phyloP scores from a whole-genome alignment of 78 protist species.

The Dictyostelium purpureum region DNA sequence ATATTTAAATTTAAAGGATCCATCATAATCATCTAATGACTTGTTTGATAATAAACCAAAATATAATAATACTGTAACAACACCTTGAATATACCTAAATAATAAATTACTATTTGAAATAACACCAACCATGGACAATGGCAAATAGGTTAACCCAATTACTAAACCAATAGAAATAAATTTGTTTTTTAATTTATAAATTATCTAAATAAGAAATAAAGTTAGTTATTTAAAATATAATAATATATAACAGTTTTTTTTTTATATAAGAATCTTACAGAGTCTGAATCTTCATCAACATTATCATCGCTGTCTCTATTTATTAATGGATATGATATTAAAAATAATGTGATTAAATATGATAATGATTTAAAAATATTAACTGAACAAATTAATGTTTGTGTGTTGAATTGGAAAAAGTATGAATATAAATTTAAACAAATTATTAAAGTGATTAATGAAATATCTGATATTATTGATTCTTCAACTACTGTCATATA shows the following conservation, averaged over 20 bases:
- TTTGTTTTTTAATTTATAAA: background rate
- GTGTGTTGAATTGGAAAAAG: background rate
- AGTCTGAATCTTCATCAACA: background rate
- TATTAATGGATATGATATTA: background rate
- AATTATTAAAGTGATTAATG: background rate
- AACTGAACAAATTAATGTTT: background rate
- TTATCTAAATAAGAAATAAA: background rate
- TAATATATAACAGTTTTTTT: background rate
- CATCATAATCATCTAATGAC: background rate
- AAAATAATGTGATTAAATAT: background rate
- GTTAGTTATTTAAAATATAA: too few relatives aligned
- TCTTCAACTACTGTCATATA: slow-evolving; percentile 3
- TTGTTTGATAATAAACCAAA: background rate
- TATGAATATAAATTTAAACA: slow-evolving; percentile 4
- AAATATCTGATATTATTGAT: slow-evolving; percentile 3
- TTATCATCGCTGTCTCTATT: background rate
- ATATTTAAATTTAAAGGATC: background rate
- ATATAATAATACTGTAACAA: background rate
- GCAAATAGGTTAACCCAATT: background rate
- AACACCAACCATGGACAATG: background rate
- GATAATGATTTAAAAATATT: slow-evolving; percentile 7
- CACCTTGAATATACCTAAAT: slow-evolving; percentile 18
- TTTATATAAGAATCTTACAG: background rate
- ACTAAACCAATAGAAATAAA: background rate
- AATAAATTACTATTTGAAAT: background rate